Evolutionary conservation across 2,329 filamentous ascomycete genomes (phyloP), one percentile per base, ranked within the genome.

Genomic region (Clonostachys chloroleuca): DNA sequence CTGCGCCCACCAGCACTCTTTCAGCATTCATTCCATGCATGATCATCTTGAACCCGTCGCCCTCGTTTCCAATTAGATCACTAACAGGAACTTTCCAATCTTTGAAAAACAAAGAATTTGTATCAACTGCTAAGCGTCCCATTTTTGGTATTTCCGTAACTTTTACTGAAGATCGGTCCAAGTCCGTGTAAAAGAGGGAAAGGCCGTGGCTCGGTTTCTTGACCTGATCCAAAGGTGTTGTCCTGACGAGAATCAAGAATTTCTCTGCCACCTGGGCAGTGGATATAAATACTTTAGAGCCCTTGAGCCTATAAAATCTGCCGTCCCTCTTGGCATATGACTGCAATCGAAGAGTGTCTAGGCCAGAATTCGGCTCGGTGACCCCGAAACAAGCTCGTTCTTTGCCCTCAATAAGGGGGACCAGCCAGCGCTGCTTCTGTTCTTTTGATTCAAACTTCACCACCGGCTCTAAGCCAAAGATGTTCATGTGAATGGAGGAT

Each of bases 221-320:
- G 20, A 8, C 20, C 0, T 88, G 73, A 45, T 89, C 84, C 0
- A 86, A 54, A 0, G 86, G 78, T 0, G 82, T 88, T 0, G 89
- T 94, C 2, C 89, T 79, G 1, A 88, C 88, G 0, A 95, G 76
- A 0, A 95, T 73, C 5, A 94, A 83, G 88, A 95, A 94, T 56
- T 89, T 88, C 4, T 77, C 75, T 0, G 89, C 88, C 1, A 92
- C 86, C 61, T 94, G 88, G 0, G 89, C 89, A 45, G 82, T 91
- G 0, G 88, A 88, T 46, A 94, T 95, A 89, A 89, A 95, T 47
- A 92, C 92, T 68, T 95, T 95, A 60, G 92, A 87, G 0, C 89
- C 89, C 0, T 80, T 80, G 12, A 95, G 74, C 2, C 68, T 72
- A 60, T 91, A 95, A 14, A 78, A 78, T 17, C 81, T 78, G 4